Conservation (phyloP, 2,329 filamentous ascomycete genomes). For the Chaetothyriales sp. region DNA sequence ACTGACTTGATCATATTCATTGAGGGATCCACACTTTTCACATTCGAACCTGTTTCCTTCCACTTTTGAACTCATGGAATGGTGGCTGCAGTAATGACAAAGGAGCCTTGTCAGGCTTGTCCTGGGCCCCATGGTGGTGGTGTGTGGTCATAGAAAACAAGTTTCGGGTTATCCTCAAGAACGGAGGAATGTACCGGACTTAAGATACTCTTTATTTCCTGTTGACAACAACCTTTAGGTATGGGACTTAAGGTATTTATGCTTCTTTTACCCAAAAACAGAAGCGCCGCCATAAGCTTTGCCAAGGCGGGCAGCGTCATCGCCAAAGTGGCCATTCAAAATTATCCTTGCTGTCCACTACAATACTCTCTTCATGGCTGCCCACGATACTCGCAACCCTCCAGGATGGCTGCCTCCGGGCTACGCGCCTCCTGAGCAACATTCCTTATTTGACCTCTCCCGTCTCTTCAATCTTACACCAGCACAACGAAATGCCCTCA, state of each 20-base stretch:
- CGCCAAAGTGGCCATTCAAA: neutral
- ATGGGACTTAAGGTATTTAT: too few species aligned
- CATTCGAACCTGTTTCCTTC: slow-evolving; percentile 55
- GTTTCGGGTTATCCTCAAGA: too few species aligned
- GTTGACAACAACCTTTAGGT: too few species aligned
- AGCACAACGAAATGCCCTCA: slow-evolving; percentile 2
- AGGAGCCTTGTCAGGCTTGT: slow-evolving; percentile 33
- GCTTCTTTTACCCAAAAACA: too few species aligned
- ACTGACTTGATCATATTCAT: slow-evolving; percentile 71
- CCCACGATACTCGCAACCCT: neutral
- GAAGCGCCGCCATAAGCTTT: too few species aligned
- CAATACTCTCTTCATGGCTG: neutral
- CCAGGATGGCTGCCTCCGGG: neutral
- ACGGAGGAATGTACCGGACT: too few species aligned
- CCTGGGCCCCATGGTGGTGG: slow-evolving; percentile 19
- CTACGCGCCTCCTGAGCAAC: neutral
- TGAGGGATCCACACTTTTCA: slow-evolving; percentile 65
- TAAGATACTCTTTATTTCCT: too few species aligned
- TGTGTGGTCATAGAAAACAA: neutral
- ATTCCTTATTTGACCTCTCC: neutral
- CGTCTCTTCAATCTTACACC: slow-evolving; percentile 1
- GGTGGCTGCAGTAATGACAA: slow-evolving; percentile 72
- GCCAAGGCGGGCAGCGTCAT: neutral
- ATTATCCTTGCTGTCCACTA: neutral
- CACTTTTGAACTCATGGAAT: slow-evolving; percentile 28